phyloP scores from a whole-genome alignment of 1,139 yeast species.

The Hansenula lynferdii region DNA sequence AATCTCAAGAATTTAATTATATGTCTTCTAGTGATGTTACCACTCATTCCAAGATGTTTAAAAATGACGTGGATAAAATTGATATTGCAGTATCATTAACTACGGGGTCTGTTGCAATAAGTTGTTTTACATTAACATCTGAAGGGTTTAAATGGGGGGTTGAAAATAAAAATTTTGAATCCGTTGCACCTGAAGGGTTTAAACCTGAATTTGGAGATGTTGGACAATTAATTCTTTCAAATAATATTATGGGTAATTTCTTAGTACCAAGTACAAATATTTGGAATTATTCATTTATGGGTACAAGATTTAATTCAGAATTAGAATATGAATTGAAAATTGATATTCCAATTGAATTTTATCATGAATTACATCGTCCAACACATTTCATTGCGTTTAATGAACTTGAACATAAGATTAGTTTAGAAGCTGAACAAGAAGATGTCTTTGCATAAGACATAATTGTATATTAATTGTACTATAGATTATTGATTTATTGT shows the following conservation, averaged over 20 bases:
- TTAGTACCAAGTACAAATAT: conserved; percentile 79
- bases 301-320: conserved; percentile 72
- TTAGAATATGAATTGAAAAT: conserved; percentile 60
- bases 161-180: conserved; percentile 50
- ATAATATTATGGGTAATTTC: conserved; percentile 74
- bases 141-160: conserved; percentile 81
- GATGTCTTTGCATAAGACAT: conserved; percentile 53
- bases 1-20: conserved; percentile 54
- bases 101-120: conserved; percentile 79
- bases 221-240: conserved; percentile 73
- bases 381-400: conserved; percentile 76
- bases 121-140: conserved; percentile 58
- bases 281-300: conserved; percentile 92
- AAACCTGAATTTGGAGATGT: conserved; percentile 52
- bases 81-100: conserved; percentile 68
- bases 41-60: conserved; percentile 43
- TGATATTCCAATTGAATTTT: conserved; percentile 78
- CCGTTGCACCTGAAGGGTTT: conserved; percentile 62
- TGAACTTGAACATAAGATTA: conserved; percentile 53
- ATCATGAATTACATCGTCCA: conserved; percentile 84
- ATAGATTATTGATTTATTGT: too few relatives aligned
- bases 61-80: conserved; percentile 33
- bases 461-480: not conserved
- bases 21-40: conserved; percentile 72
- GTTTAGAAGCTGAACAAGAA: conserved; percentile 66